Percentiles rank a stretch among this genome's conserved stretches.
These are phyloP conservation scores for Effrenium voratum DNA, from an alignment of 73 alveolate genomes.

Conservation along the genomic window DNA sequence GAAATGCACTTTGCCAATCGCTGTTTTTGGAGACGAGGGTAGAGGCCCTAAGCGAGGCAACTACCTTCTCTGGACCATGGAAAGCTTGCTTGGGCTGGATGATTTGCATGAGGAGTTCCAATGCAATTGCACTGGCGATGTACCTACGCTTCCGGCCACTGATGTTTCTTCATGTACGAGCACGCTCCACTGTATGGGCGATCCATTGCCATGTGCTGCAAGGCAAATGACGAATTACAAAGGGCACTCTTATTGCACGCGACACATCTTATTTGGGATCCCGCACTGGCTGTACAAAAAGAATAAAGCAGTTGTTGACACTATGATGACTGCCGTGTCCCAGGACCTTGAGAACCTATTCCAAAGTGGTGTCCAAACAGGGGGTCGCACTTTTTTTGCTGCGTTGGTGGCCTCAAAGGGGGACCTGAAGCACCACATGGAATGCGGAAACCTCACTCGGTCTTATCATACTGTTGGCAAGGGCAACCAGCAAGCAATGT, in stretches of 20 bases:
- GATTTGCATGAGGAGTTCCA: neutral
- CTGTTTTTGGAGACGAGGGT: constrained; percentile 37
- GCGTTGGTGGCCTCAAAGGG: constrained; percentile 20
- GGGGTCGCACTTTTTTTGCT: neutral
- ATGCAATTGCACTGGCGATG: neutral
- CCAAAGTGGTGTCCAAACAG: neutral
- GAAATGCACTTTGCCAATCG: neutral
- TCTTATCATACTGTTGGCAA: neutral
- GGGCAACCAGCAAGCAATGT: neutral
- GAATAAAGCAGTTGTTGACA: neutral
- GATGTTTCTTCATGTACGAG: neutral
- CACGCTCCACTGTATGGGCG: neutral
- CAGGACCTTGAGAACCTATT: neutral
- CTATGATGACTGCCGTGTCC: neutral
- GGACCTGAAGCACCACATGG: neutral
- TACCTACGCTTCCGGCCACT: neutral
- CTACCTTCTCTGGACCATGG: neutral
- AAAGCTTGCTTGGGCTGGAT: neutral
- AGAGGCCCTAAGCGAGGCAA: constrained; percentile 45
- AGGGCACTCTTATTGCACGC: neutral
- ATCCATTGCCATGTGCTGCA: neutral
- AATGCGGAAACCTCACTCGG: neutral
- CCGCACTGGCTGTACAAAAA: constrained; percentile 27
- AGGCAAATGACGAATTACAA: neutral
- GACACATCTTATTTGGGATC: constrained; percentile 15